Percentiles rank a stretch among this genome's conserved stretches.
These are phyloP conservation scores for Colletotrichum tabaci DNA, from an alignment of 2,329 filamentous ascomycete species.

Conservation along the genomic window DNA sequence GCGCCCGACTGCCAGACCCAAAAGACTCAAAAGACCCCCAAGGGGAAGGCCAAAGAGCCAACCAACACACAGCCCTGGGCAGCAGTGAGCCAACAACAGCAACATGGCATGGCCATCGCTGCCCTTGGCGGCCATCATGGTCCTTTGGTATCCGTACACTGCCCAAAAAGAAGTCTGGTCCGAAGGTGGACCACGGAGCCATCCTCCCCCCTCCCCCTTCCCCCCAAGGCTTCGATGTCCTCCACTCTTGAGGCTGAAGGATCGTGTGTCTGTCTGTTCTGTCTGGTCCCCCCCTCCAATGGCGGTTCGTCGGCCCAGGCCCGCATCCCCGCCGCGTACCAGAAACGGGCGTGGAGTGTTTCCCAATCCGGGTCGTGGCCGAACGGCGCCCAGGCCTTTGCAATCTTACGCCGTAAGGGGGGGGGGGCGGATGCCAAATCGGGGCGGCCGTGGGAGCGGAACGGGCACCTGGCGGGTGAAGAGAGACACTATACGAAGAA, in stretches of 20 bases:
- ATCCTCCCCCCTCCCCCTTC: no score
- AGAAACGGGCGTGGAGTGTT: background rate
- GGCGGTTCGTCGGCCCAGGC: background rate
- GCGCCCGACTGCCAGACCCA: background rate
- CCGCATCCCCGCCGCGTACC: conserved; percentile 1
- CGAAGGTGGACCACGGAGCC: conserved; percentile 1
- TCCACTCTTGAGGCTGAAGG: conserved; percentile 29
- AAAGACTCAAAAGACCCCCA: no score
- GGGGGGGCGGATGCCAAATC: background rate
- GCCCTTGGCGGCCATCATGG: no score
- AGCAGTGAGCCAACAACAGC: background rate
- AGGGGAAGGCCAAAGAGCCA: no score
- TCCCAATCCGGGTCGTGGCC: conserved; percentile 11
- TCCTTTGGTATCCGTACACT: no score
- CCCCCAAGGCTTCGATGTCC: no score
- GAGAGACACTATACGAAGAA: no score
- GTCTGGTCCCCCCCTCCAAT: conserved; percentile 9
- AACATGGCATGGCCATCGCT: no score
- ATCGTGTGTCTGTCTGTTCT: background rate
- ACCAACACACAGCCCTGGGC: background rate
- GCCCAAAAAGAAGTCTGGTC: background rate
- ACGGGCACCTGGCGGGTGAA: no score
- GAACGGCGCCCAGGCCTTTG: background rate
- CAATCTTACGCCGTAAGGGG: conserved; percentile 13
- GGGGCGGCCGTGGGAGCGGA: background rate